phyloP scores from a whole-genome alignment of 163 green algal genomes.

The Scenedesmus sp. region DNA sequence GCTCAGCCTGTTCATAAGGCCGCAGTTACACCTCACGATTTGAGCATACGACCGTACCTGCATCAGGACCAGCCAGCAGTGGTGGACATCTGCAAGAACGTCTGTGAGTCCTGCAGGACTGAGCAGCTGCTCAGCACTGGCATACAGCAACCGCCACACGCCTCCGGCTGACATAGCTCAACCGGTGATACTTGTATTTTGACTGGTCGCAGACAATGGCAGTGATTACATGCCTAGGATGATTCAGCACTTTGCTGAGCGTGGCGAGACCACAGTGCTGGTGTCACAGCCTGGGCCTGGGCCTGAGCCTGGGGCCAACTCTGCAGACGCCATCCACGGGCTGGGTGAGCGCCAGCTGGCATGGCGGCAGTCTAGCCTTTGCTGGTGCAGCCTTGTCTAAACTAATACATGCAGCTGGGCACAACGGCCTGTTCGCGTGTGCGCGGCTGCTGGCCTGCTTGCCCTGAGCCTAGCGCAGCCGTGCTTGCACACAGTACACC shows the following conservation, averaged over 20 bases:
- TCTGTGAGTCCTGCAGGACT: conserved; percentile 52
- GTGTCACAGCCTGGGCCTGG: neutral
- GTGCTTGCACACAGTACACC: no score
- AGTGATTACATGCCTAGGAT: conserved; percentile 61
- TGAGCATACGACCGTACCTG: neutral
- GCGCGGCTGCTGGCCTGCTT: neutral
- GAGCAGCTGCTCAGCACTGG: no score
- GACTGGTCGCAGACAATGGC: conserved; percentile 52
- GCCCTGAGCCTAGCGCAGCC: neutral
- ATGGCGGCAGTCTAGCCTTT: neutral
- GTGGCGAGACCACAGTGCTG: neutral
- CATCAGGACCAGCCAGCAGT: conserved; percentile 26
- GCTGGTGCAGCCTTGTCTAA: neutral
- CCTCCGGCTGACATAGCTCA: neutral
- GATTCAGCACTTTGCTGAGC: conserved; percentile 44
- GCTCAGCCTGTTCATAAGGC: neutral
- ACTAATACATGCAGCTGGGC: neutral
- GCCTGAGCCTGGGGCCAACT: neutral
- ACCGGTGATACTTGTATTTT: neutral
- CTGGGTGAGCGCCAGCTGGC: neutral
- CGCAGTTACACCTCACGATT: neutral
- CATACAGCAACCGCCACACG: neutral
- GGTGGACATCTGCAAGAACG: conserved; percentile 42
- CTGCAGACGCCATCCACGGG: neutral
- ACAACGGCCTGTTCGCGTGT: neutral